Base-by-base conservation (phyloP, 768 basidiomycete species). In the Tremella mesenterica region DNA sequence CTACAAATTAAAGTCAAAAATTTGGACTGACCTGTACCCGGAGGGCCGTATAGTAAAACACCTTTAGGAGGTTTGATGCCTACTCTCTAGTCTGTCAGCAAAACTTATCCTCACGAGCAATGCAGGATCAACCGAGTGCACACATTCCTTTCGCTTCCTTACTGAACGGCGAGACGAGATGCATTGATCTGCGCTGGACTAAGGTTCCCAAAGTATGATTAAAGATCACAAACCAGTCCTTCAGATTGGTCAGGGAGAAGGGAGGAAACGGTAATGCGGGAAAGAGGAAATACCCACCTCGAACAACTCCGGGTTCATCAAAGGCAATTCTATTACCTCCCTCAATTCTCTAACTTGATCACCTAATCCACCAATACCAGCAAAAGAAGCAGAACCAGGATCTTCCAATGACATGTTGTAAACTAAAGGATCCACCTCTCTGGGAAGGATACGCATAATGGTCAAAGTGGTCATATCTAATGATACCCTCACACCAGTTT, bases 381-480 rank as follows among this genome's bases (percentile, higher is more conserved):
- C 93, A 71, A 97, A 97, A 3, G 88, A 82, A 6, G 88, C 92
- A 46, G 86, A 85, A 76, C 90, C 91, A 2, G 95, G 90, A 67
- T 97, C 93, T 74, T 99, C 95, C 67, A 95, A 77, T 59, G 89
- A 93, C 95, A 97, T 99, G 77, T 96, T 97, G 79, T 99, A 99
- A 10, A 99, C 93, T 64, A 93, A 76, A 14, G 95, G 95, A 71
- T 99, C 95, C 6, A 99, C 89, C 73, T 99, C 95, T 58, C 95
- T 82, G 3, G 95, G 95, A 18, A 99, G 78, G 48, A 97, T 93
- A 31, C 95, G 87, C 91, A 99, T 97, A 69, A 99, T 89, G 5
- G 95, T 99, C 28, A 97, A 78, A 1, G 95, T 97, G 3, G 95
- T 99, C 95, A 99, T 97, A 73, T 99, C 95, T 28, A 99, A 82